phyloP scores from a whole-genome alignment of 805 yeast genomes.

The Hanseniaspora nectarophila region DNA sequence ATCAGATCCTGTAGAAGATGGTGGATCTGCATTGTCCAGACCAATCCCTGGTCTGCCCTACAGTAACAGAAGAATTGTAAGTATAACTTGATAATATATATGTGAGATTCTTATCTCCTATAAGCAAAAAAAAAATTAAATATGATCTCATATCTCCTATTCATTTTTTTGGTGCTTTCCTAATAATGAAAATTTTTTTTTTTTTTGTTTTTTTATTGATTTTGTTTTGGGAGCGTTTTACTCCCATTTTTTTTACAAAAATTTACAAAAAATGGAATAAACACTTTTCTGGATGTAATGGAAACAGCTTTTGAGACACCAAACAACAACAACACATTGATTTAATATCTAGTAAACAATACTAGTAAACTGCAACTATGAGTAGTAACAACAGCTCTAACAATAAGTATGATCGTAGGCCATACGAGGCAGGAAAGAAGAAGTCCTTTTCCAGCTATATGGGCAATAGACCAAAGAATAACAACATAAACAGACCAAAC shows the following conservation, averaged over 20 bases:
- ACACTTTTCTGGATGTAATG: neutral
- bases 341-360: neutral
- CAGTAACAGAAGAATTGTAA: neutral
- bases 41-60: neutral
- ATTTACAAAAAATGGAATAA: no score
- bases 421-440: constrained; percentile 1
- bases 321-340: neutral
- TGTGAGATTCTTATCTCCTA: neutral
- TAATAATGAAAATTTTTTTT: neutral
- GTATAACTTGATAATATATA: neutral
- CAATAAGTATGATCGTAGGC: constrained; percentile 3
- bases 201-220: neutral
- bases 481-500: neutral
- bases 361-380: neutral
- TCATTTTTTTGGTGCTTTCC: no score
- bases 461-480: constrained; percentile 2
- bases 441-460: constrained; percentile 9
- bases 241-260: no score
- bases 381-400: neutral
- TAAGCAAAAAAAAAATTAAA: no score
- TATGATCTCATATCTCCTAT: no score
- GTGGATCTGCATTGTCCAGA: neutral
- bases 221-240: neutral
- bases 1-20: neutral
- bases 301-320: neutral